Base-by-base conservation (phyloP, 352 stramenopile genomes). In the Phytophthora crassamura region DNA sequence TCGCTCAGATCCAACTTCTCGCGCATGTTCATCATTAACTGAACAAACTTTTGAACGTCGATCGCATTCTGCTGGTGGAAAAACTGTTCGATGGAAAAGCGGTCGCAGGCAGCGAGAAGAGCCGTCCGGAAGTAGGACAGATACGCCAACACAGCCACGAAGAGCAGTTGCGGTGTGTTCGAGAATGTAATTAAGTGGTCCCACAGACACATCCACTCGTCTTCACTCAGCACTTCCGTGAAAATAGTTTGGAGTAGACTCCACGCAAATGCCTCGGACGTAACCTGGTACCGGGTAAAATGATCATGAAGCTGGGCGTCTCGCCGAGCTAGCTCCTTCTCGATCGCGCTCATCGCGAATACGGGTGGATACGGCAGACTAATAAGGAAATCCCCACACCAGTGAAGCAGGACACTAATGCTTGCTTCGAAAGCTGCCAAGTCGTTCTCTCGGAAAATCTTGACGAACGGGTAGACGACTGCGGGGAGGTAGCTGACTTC, bases 371-470 rank as follows among this genome's bases (percentile, higher is more conserved):
- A 86, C 28, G 92, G 90, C 22, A 97, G 86, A 46, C 73, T 93
- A 4, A 88, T 66, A 10, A 98, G 77, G 39, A 93, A 97, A 49
- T 86, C 78, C 1, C 74, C 66, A 43, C 88, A 94, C 82, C 84
- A 97, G 46, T 96, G 82, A 14, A 97, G 74, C n/a, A 98, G 58
- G 6, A 98, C 72, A 20, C 78, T 84, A 38, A 97, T 38, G 32
- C 87, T 88, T 15, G 87, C 78, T 81, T 98, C 93, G 60, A 98
- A 98, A 18, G 90, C 91, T 8, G 88, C 89, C 18, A 98, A 59
- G 28, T 97, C 91, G 46, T 97, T 95, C 36, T 91, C 78, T 0
- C 74, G 77, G 51, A 94, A 96, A 11, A 95, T 78, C 47, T 93
- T 91, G 49, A 97, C 73, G 59, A 98, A 97, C 16, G 91, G 90